Evolutionary conservation across 768 basidiomycete species (phyloP), one percentile per base, ranked within the genome.

Genomic region (Clitopilus passeckerianus): DNA sequence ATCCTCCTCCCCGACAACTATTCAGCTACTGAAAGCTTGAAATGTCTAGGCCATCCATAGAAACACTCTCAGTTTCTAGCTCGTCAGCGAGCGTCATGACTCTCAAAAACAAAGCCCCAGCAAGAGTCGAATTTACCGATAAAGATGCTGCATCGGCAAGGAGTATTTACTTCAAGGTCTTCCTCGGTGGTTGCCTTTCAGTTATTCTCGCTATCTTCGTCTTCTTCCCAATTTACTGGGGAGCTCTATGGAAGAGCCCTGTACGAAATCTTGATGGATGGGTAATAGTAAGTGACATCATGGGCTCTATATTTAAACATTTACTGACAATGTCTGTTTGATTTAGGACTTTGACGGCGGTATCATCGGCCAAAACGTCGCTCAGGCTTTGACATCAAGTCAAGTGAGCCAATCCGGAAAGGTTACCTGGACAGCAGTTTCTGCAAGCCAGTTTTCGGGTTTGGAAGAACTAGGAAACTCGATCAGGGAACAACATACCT

Each of bases 291-390:
- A 57, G 81, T 35, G 16, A 18, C 37, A 50, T 50, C 5, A 50
- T 50, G 5, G n/a, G 6, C 5, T 3, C 35, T 37, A 8, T 41
- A 35, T 30, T 12, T 22, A 5, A 3, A 10, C 16, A 16, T 22
- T 50, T 12, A 50, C 22, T 50, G 12, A 50, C 46, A 50, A 15
- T 41, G n/a, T 50, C 15, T 46, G n/a, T 46, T 46, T 22, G 15
- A 30, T 27, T 33, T 44, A 86, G 83, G 84, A 87, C 60, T 86
- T 85, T 60, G 85, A 86, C 46, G 82, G 78, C 5, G 77, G 72
- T 1, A 57, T 71, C 24, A 71, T 87, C 10, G 85, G 85, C 5
- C 70, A 74, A 44, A 64, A 70, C 0, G 77, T 87, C 27, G 71
- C 69, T 0, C 67, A 71, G 56, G 67, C 69, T 1, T 67, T 80